Conservation (phyloP, 2,329 filamentous ascomycete species). For the Apiospora kogelbergensis region DNA sequence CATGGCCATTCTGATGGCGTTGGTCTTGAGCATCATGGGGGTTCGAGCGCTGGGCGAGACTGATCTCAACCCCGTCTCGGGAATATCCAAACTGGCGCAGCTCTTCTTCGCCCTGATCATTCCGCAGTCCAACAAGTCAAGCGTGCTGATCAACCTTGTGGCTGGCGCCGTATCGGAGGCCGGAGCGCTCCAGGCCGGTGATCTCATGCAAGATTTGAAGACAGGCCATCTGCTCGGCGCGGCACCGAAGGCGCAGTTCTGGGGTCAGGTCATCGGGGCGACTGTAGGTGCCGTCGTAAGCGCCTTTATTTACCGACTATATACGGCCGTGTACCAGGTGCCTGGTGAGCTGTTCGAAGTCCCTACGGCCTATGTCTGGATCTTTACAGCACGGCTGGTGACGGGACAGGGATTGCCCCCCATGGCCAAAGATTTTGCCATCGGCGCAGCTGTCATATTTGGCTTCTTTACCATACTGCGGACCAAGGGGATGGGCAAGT, state of each 20-base stretch:
- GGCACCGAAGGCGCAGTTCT: constrained; percentile 92
- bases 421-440: constrained; percentile 79
- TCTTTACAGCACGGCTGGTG: constrained; percentile 91
- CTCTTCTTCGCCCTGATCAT: constrained; percentile 92
- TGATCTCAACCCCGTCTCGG: constrained; percentile 92
- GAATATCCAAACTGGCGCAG: constrained; percentile 95
- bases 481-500: constrained; percentile 53
- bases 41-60: constrained; percentile 74
- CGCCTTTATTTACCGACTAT: constrained; percentile 84
- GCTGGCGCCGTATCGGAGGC: constrained; percentile 85
- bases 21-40: constrained; percentile 75
- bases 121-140: constrained; percentile 75
- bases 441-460: constrained; percentile 74
- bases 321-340: constrained; percentile 82
- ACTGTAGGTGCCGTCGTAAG: constrained; percentile 83
- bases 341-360: constrained; percentile 90
- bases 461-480: constrained; percentile 68
- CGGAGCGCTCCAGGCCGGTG: constrained; percentile 89
- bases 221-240: constrained; percentile 92
- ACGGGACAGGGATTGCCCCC: constrained; percentile 85
- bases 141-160: constrained; percentile 92
- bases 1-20: constrained; percentile 79
- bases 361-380: constrained; percentile 94
- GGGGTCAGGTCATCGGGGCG: constrained; percentile 90
- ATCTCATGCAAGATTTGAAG: constrained; percentile 96